These are phyloP conservation scores for Citrus medica DNA, from an alignment of 345 rosid species.

Conservation along the genomic window DNA sequence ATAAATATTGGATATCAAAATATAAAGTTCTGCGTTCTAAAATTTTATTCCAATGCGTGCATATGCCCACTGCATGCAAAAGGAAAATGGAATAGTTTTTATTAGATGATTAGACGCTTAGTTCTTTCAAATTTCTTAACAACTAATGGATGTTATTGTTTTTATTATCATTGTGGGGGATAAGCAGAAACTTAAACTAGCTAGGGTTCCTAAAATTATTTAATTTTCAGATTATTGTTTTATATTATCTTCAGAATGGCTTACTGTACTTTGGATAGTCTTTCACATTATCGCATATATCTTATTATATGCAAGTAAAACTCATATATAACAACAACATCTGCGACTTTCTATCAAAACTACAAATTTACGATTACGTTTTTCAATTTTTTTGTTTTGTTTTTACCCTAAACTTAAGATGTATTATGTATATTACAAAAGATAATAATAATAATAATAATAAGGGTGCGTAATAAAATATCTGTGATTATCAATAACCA, in stretches of 20 bases:
- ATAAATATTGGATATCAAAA: background rate
- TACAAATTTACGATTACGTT: too few species aligned
- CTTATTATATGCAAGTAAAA: too few species aligned
- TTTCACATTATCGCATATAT: background rate
- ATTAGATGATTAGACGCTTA: background rate
- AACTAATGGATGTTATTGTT: background rate
- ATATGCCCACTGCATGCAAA: background rate
- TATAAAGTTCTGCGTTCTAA: background rate
- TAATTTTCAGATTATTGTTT: constrained; percentile 6
- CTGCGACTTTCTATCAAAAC: too few species aligned
- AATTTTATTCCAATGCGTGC: background rate
- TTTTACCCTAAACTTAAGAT: too few species aligned
- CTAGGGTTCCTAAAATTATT: background rate
- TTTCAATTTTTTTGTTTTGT: too few species aligned
- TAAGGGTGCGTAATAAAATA: too few species aligned
- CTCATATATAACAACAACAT: too few species aligned
- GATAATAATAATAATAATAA: too few species aligned
- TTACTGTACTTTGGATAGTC: constrained; percentile 14
- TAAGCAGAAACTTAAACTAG: background rate
- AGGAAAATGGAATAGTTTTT: background rate
- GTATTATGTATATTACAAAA: too few species aligned
- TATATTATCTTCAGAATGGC: background rate
- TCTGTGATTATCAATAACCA: too few species aligned
- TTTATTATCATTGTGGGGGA: background rate
- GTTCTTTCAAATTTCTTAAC: background rate